These are phyloP conservation scores for Kazachstania bromeliacearum DNA, from an alignment of 805 yeast species.

Conservation along the genomic window DNA sequence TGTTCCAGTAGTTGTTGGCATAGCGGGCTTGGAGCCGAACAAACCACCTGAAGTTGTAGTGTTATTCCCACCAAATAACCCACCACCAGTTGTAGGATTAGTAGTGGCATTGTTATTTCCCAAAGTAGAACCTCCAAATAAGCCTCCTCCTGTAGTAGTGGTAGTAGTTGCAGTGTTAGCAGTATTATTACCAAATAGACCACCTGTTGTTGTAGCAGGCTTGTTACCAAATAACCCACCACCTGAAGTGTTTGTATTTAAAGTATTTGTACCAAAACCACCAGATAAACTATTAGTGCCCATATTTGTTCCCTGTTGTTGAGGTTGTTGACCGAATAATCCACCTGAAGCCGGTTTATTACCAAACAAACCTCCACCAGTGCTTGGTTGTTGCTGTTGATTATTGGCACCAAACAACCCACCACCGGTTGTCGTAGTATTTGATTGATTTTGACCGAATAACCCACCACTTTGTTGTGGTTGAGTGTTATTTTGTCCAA, in stretches of 20 bases:
- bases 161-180: slow-evolving; percentile 2
- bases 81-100: slow-evolving; percentile 1
- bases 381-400: slow-evolving; percentile 6
- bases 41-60: slow-evolving; percentile 17
- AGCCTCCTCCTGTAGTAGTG: slow-evolving; percentile 15
- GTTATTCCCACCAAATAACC: slow-evolving; percentile 9
- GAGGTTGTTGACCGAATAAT: slow-evolving; percentile 14
- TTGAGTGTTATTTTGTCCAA: slow-evolving; percentile 25
- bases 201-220: slow-evolving; percentile 8
- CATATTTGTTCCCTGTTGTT: slow-evolving; percentile 3
- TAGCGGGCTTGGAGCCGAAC: slow-evolving; percentile 23
- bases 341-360: slow-evolving; percentile 16
- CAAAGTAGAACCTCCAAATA: slow-evolving; percentile 14
- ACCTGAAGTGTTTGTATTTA: slow-evolving; percentile 5
- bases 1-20: background rate
- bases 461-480: slow-evolving; percentile 13
- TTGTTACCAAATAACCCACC: slow-evolving; percentile 15
- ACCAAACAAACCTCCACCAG: slow-evolving; percentile 20
- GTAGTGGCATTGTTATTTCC: slow-evolving; percentile 6
- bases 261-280: slow-evolving; percentile 32
- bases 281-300: slow-evolving; percentile 12
- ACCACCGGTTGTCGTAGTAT: slow-evolving; percentile 7
- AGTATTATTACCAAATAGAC: slow-evolving; percentile 17
- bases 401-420: slow-evolving; percentile 8
- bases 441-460: slow-evolving; percentile 4